These are phyloP conservation scores for Ophiobolus disseminans DNA, from an alignment of 2,329 filamentous ascomycete species.

Conservation along the genomic window DNA sequence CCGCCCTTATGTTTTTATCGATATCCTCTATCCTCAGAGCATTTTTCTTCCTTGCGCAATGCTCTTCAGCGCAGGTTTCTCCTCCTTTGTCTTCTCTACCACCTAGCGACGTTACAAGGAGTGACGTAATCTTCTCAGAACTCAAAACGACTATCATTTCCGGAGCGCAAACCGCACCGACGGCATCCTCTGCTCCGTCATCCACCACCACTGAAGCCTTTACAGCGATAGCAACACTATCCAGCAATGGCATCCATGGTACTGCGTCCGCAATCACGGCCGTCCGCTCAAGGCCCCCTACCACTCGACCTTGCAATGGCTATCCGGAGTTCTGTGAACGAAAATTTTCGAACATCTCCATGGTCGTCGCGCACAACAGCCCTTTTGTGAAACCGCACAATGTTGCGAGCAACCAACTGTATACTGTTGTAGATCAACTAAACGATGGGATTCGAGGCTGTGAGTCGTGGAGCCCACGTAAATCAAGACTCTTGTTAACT, in stretches of 20 bases:
- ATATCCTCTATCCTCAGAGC: conserved; percentile 8
- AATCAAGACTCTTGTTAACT: not conserved
- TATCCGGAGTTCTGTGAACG: conserved; percentile 43
- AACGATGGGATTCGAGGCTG: conserved; percentile 46
- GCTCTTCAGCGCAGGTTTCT: conserved; percentile 22
- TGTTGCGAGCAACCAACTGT: conserved; percentile 43
- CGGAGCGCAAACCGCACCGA: conserved; percentile 18
- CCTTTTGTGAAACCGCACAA: conserved; percentile 41
- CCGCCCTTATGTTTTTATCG: conserved; percentile 19
- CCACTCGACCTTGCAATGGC: conserved; percentile 45
- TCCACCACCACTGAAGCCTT: conserved; percentile 16
- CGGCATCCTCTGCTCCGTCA: conserved; percentile 13
- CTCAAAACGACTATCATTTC: conserved; percentile 8
- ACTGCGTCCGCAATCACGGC: conserved; percentile 17
- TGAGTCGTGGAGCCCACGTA: conserved; percentile 17
- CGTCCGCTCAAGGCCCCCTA: conserved; percentile 22
- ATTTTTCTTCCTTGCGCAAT: conserved; percentile 10
- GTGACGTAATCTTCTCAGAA: not conserved
- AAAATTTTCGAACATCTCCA: conserved; percentile 44
- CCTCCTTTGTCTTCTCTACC: conserved; percentile 10
- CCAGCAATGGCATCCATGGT: conserved; percentile 14
- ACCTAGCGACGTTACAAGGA: conserved; percentile 16
- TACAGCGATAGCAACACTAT: conserved; percentile 27
- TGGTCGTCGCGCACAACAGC: conserved; percentile 48
- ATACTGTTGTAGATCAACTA: conserved; percentile 38